Base-by-base conservation (phyloP, 169 alveolate species). In the Plasmodium knowlesi region DNA sequence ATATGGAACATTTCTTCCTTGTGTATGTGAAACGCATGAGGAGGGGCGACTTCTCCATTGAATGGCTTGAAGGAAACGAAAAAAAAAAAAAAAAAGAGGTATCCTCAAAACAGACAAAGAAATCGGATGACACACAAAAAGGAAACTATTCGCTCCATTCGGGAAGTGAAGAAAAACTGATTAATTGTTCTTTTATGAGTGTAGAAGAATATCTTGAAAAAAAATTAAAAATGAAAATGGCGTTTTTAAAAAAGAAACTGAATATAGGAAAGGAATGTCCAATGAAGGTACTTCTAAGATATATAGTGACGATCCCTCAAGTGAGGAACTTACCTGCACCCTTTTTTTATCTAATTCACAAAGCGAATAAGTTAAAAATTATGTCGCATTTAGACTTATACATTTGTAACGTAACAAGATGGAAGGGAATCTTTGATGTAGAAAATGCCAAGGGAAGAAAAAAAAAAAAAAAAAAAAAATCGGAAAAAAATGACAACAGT, bases 121-220 rank as follows among this genome's bases (percentile, higher is more conserved):
- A 74, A 50, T 50, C 61, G 61, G 61, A 50, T 14, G 9, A 50
- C 61, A 50, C 61, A 50, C 22, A 50, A 50, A 0, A 50, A 14
- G 22, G 61, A 50, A 50, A 2, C 22, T 14, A 12, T 50, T 12
- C 61, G 61, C 22, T 16, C 1, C 61, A 50, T 39, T n/a, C n/a
- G 22, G 22, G 5, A 19, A 74, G 28, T 10, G 41, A 39, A 9
- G 25, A 34, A 37, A 12, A 10, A n/a, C 37, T 43, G 22, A 71
- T 91, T 6, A 91, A 12, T 6, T 81, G 84, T 16, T 16, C 70
- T 14, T 91, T 91, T 10, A 67, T 57, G 32, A 81, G 81, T 3
- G 16, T 91, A 71, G 85, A 91, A 43, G 95, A 91, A 67, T 91
- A 28, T 91, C 50, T 91, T 12, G 92, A 91, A 72, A 91, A 82